Evolutionary conservation across 2,329 filamentous ascomycete species (phyloP).

Genomic region (Phialophora verrucosa): DNA sequence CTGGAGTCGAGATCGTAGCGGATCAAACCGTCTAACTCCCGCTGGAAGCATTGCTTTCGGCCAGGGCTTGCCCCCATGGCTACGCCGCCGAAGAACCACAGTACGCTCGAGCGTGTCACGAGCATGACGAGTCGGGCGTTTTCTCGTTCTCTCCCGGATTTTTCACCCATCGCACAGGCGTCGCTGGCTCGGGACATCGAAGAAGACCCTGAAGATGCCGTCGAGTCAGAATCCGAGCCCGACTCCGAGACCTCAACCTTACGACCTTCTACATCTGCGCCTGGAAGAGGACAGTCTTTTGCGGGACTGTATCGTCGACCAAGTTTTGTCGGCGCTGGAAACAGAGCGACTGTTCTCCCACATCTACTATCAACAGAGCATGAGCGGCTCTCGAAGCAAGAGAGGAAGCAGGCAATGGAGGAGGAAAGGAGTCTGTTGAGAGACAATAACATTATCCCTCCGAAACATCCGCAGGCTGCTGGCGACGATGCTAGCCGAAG

Average conservation of each 20-base stretch:
- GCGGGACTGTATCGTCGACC: constrained; percentile 75
- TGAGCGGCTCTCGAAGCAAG: constrained; percentile 57
- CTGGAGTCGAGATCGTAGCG: constrained; percentile 6
- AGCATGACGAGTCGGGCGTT: constrained; percentile 35
- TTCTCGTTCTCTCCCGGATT: constrained; percentile 58
- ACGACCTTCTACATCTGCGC: constrained; percentile 48
- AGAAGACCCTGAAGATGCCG: constrained; percentile 61
- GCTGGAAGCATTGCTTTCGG: constrained; percentile 5
- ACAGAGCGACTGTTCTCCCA: constrained; percentile 71
- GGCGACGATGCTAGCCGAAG: constrained; percentile 33
- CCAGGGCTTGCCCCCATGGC: constrained; percentile 22
- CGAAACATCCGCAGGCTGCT: constrained; percentile 51
- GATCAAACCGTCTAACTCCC: constrained; percentile 7
- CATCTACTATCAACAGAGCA: constrained; percentile 46
- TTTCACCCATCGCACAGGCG: constrained; percentile 70
- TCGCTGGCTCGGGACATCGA: constrained; percentile 71
- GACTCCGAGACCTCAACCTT: constrained; percentile 50
- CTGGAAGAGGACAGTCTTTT: constrained; percentile 56
- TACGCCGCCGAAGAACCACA: constrained; percentile 22
- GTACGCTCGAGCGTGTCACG: constrained; percentile 33
- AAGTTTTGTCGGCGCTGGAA: constrained; percentile 74
- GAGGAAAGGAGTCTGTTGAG: constrained; percentile 64
- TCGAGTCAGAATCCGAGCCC: constrained; percentile 39
- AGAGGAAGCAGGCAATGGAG: constrained; percentile 59
- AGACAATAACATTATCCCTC: constrained; percentile 64